Evolutionary conservation across 148 eudicot genomes (phyloP).

Genomic region (Fagopyrum tataricum): DNA sequence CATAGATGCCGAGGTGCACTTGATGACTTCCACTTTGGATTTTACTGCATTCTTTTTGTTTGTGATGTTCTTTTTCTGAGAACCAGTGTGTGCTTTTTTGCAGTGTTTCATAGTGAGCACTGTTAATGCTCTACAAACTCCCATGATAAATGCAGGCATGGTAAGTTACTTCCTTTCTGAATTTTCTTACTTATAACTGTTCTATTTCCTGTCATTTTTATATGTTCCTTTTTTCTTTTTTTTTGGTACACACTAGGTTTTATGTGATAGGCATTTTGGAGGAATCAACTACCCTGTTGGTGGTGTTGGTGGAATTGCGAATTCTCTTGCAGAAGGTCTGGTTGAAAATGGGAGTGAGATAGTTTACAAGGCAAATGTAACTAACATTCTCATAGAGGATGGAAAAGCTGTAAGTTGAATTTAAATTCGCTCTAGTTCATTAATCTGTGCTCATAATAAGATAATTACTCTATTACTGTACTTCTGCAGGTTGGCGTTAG

Average conservation of each 20-base stretch:
- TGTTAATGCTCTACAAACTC: constrained; percentile 84
- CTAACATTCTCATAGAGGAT: constrained; percentile 53
- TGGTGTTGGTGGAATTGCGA: constrained; percentile 95
- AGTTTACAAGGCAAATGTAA: constrained; percentile 88
- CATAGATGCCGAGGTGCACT: constrained; percentile 90
- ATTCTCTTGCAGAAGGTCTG: constrained; percentile 76
- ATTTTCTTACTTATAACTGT: constrained; percentile 11
- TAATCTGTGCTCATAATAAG: constrained; percentile 4
- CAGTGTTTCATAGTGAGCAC: constrained; percentile 99
- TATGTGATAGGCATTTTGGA: constrained; percentile 98
- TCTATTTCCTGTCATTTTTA: not conserved
- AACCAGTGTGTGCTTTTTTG: constrained; percentile 14
- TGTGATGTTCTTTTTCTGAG: constrained; percentile 2
- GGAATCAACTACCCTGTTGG: constrained; percentile 98
- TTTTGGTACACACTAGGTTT: constrained; percentile 49
- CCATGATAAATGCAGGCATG: constrained; percentile 99
- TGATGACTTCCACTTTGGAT: not conserved
- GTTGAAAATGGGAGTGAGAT: constrained; percentile 80
- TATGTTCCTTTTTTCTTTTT: constrained; percentile 14
- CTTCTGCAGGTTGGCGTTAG: constrained; percentile 71
- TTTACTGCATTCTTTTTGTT: not conserved
- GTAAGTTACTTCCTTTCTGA: constrained; percentile 37
- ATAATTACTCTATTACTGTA: not conserved
- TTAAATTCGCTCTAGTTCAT: not conserved
- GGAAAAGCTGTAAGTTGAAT: constrained; percentile 79